Evolutionary conservation across 2,329 filamentous ascomycete genomes (phyloP).

Genomic region (Nannizzia gypsea): DNA sequence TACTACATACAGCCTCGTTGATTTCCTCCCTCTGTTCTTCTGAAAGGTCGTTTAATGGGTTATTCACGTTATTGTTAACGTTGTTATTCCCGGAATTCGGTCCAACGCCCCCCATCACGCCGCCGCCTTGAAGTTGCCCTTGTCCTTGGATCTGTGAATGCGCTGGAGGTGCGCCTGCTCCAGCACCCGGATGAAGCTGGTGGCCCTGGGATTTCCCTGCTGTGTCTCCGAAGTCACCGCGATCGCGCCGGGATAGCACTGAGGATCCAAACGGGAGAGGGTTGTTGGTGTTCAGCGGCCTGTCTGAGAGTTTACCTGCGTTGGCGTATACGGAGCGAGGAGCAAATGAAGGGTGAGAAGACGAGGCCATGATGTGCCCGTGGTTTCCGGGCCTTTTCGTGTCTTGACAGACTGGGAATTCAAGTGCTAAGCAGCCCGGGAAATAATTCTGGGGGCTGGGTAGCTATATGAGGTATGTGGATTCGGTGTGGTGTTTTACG

Average conservation of each 20-base stretch:
- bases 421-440: not conserved
- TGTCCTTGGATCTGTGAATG: slow-evolving; percentile 17
- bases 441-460: slow-evolving; percentile 3
- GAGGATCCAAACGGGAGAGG: slow-evolving; percentile 33
- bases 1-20: slow-evolving; percentile 66
- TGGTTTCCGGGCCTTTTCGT: not conserved
- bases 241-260: slow-evolving; percentile 31
- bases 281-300: slow-evolving; percentile 26
- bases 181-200: slow-evolving; percentile 22
- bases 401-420: not conserved
- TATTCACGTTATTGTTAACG: slow-evolving; percentile 25
- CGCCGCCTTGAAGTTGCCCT: slow-evolving; percentile 11
- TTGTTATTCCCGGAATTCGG: slow-evolving; percentile 33
- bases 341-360: slow-evolving; percentile 44
- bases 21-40: slow-evolving; percentile 92
- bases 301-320: slow-evolving; percentile 43
- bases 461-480: not conserved
- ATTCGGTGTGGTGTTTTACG: not conserved
- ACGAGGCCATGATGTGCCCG: slow-evolving; percentile 32
- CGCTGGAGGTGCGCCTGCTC: slow-evolving; percentile 28
- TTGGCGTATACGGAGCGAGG: slow-evolving; percentile 41
- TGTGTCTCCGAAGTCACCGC: slow-evolving; percentile 13
- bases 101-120: slow-evolving; percentile 31
- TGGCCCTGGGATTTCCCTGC: slow-evolving; percentile 20
- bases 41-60: slow-evolving; percentile 48